Evolutionary conservation across 805 yeast genomes (phyloP).

Genomic region (Lachancea nothofagi): DNA sequence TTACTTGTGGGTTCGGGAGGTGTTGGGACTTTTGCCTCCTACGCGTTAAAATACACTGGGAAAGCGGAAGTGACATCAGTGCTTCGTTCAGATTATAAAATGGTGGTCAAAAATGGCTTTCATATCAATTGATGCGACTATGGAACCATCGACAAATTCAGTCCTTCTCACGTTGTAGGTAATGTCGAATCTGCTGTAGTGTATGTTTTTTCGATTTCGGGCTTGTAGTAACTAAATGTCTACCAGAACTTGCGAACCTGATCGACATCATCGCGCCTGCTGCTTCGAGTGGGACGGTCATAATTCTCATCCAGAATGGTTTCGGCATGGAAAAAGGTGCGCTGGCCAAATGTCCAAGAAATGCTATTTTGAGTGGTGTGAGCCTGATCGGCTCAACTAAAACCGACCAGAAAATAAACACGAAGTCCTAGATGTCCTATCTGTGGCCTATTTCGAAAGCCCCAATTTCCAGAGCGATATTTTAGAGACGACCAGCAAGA

Average conservation of each 20-base stretch:
- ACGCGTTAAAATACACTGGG: conserved; percentile 46
- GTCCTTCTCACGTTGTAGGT: conserved; percentile 40
- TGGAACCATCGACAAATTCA: conserved; percentile 47
- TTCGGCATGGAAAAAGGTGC: conserved; percentile 54
- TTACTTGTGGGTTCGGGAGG: conserved; percentile 75
- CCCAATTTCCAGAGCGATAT: conserved; percentile 23
- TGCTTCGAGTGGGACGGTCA: conserved; percentile 41
- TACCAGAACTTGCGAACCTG: conserved; percentile 53
- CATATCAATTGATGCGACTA: conserved; percentile 54
- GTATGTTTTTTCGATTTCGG: conserved; percentile 45
- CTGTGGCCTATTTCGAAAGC: conserved; percentile 43
- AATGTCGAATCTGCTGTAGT: conserved; percentile 34
- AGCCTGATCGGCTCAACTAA: conserved; percentile 56
- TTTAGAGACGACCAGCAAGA: conserved; percentile 34
- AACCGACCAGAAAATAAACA: conserved; percentile 39
- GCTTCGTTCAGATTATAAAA: conserved; percentile 53
- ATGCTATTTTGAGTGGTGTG: conserved; percentile 54
- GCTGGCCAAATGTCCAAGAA: conserved; percentile 44
- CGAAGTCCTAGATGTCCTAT: conserved; percentile 44
- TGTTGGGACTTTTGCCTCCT: conserved; percentile 69
- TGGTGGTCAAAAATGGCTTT: conserved; percentile 46
- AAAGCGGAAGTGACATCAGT: conserved; percentile 51
- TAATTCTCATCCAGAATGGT: conserved; percentile 58
- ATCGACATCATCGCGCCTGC: conserved; percentile 37
- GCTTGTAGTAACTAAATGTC: conserved; percentile 56